Percentiles rank a stretch among this genome's conserved stretches.
These are phyloP conservation scores for Elaeis oleifera DNA, from an alignment of 202 grass and related monocot genomes.

Conservation along the genomic window DNA sequence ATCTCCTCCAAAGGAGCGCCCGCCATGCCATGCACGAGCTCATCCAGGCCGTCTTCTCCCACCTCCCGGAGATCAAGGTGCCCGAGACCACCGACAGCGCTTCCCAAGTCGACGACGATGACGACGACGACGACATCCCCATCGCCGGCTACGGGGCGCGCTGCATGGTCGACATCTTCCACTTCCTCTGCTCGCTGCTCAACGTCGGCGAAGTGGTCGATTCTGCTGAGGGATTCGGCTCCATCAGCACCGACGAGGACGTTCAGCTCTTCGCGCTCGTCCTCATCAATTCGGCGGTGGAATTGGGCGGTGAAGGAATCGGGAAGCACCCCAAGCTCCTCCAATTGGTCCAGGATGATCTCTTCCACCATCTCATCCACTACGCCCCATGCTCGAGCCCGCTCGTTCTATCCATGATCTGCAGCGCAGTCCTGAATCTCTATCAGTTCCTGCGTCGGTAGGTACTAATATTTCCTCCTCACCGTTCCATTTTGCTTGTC, in stretches of 20 bases:
- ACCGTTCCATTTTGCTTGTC: no score
- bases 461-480: background rate
- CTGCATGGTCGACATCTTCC: conserved; percentile 86
- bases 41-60: conserved; percentile 58
- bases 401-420: conserved; percentile 91
- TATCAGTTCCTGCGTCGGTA: conserved; percentile 81
- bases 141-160: conserved; percentile 50
- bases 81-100: background rate
- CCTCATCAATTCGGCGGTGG: conserved; percentile 74
- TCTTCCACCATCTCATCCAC: conserved; percentile 75
- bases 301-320: conserved; percentile 73
- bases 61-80: conserved; percentile 49
- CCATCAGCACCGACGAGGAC: conserved; percentile 67
- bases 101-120: conserved; percentile 4
- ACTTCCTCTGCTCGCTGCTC: conserved; percentile 71
- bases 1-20: conserved; percentile 71
- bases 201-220: conserved; percentile 50
- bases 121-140: background rate
- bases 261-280: conserved; percentile 82
- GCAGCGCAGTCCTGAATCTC: conserved; percentile 76
- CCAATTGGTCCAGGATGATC: conserved; percentile 69
- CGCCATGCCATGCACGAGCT: conserved; percentile 83
- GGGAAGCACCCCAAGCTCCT: conserved; percentile 65
- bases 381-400: conserved; percentile 49
- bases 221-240: conserved; percentile 39